Conservation (phyloP, 306 rosid genomes). For the Adenanthera pavonina region DNA sequence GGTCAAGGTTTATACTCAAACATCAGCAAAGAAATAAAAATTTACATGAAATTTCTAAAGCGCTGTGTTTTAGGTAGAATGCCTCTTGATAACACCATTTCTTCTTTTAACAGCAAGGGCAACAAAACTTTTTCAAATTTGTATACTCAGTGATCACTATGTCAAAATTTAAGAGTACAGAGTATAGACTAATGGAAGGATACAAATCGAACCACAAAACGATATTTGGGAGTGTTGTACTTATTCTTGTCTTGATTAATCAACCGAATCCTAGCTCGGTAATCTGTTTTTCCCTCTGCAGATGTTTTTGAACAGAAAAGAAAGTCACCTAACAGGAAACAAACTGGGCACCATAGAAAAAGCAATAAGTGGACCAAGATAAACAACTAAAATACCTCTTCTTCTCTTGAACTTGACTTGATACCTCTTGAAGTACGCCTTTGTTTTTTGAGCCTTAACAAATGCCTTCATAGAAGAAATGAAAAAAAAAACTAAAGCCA, state of each 20-base stretch:
- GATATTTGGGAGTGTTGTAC: constrained; percentile 86
- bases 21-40: background rate
- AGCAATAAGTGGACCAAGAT: background rate
- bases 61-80: background rate
- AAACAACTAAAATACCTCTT: constrained; percentile 34
- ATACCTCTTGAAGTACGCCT: constrained; percentile 53
- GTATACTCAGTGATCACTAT: background rate
- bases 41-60: background rate
- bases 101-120: background rate
- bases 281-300: constrained; percentile 94
- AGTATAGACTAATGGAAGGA: constrained; percentile 45
- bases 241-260: constrained; percentile 96
- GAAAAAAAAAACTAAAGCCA: background rate
- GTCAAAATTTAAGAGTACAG: background rate
- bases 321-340: background rate
- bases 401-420: constrained; percentile 62
- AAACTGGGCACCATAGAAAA: background rate
- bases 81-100: background rate
- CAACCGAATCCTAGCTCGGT: constrained; percentile 82
- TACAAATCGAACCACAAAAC: constrained; percentile 83
- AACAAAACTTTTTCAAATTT: background rate
- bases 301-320: background rate
- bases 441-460: constrained; percentile 48
- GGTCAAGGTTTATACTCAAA: background rate
- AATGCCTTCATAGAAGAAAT: constrained; percentile 26